Evolutionary conservation across 805 yeast species (phyloP).

Genomic region (Cyberlindnera euphorbiae): DNA sequence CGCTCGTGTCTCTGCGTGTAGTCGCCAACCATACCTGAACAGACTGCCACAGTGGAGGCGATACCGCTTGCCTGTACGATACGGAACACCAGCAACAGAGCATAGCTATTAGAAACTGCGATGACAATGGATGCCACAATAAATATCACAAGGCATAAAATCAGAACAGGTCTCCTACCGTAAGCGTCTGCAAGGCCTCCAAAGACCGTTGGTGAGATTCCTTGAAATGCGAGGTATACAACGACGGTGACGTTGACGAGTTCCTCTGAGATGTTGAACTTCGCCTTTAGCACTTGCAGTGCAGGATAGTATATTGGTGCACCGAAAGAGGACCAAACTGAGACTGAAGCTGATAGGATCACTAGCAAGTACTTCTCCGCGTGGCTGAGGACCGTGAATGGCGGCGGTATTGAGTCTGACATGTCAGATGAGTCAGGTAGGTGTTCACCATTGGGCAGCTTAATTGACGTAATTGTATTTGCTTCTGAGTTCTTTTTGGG

Average conservation of each 20-base stretch:
- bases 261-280: constrained; percentile 53
- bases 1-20: constrained; percentile 58
- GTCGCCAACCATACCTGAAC: constrained; percentile 72
- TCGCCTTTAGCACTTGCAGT: constrained; percentile 48
- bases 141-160: constrained; percentile 51
- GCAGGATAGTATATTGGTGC: constrained; percentile 83
- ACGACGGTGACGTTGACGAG: constrained; percentile 68
- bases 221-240: constrained; percentile 72
- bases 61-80: constrained; percentile 76
- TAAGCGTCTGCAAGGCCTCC: constrained; percentile 62
- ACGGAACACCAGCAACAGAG: constrained; percentile 60
- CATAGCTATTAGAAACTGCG: constrained; percentile 52
- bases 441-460: background rate
- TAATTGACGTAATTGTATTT: too few species aligned
- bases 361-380: constrained; percentile 39
- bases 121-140: constrained; percentile 61
- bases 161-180: constrained; percentile 69
- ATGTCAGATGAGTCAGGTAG: too few species aligned
- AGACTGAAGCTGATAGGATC: constrained; percentile 39
- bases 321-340: constrained; percentile 65
- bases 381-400: constrained; percentile 38
- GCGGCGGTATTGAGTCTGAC: background rate
- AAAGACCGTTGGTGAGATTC: constrained; percentile 65
- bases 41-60: constrained; percentile 69
- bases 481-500: too few species aligned